Evolutionary conservation across 768 basidiomycete species (phyloP), one percentile per base, ranked within the genome.

Genomic region (Hydnomerulius pinastri): DNA sequence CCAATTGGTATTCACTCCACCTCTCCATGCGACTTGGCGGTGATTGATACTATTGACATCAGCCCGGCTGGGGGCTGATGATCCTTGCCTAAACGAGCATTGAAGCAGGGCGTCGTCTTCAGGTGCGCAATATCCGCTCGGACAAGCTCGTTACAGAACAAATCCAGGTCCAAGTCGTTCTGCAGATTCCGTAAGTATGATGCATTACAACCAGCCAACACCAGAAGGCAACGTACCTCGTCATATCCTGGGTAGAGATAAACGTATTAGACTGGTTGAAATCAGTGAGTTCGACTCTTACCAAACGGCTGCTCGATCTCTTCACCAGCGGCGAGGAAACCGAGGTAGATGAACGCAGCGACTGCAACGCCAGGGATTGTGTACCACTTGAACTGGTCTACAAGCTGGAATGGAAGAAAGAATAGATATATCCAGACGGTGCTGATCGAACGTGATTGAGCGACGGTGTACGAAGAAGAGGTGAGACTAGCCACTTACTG

Each of bases 371-470:
- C 86, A 1, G 82, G 81, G 36, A 89, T 81, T 4, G 85, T 78
- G 61, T 80, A 78, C 74, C 84, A 88, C 10, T 69, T 72, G 56
- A 88, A 83, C 28, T 77, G 76, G 37, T 71, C 71, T 43, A 85
- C 78, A 6, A 88, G 74, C 65, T 90, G 87, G 77, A 90, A 87
- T 1, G 87, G 88, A 2, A 90, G 72, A 66, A 86, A 83, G 72
- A 89, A 86, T 2, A 88, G 76, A 65, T 87, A 90, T 20, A 85
- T 62, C 85, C 82, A 86, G 30, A 86, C 81, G 33, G 82, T 85
- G 61, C 82, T 77, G 51, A 27, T 15, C 7, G 25, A 20, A 9
- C 32, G n/a, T 18, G 28, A 36, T 28, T 41, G 30, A 29, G 4
- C n/a, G 9, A 17, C 18, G 2, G n/a, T 17, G 33, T 11, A 17